Evolutionary conservation across 179 eudicot species (phyloP).

Genomic region (Heliamphora pulchella): DNA sequence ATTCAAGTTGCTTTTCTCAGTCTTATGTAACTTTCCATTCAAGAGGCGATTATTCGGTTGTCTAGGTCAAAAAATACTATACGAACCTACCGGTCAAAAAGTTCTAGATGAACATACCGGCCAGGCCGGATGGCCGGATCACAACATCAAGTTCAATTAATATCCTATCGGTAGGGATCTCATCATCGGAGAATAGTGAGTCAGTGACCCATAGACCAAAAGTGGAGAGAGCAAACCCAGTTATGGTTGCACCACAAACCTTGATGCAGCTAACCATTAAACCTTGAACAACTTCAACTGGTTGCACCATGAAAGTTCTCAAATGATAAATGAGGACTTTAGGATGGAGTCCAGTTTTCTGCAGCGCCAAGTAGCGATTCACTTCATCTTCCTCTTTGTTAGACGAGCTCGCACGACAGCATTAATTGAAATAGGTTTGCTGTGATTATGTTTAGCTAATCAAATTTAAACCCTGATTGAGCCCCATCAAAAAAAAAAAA

Average conservation of each 20-base stretch:
- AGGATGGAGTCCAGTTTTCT: not conserved
- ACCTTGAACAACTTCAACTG: not conserved
- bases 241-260: not conserved
- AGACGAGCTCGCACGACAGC: not conserved
- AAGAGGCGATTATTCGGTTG: not conserved
- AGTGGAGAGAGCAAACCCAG: no score
- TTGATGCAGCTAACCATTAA: not conserved
- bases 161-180: no score
- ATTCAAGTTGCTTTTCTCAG: not conserved
- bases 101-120: not conserved
- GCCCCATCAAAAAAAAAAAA: not conserved
- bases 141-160: no score
- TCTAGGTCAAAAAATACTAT: not conserved
- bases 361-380: not conserved
- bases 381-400: not conserved
- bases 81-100: no score
- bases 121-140: not conserved
- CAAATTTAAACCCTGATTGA: not conserved
- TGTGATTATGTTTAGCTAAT: no score
- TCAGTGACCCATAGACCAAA: no score
- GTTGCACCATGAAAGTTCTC: not conserved
- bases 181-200: no score
- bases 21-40: not conserved
- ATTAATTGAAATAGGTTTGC: not conserved
- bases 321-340: not conserved